Percentiles rank a stretch among this genome's conserved stretches.
Evolutionary conservation across 2,329 filamentous ascomycete genomes (phyloP).

Genomic region (Talaromyces sp.): DNA sequence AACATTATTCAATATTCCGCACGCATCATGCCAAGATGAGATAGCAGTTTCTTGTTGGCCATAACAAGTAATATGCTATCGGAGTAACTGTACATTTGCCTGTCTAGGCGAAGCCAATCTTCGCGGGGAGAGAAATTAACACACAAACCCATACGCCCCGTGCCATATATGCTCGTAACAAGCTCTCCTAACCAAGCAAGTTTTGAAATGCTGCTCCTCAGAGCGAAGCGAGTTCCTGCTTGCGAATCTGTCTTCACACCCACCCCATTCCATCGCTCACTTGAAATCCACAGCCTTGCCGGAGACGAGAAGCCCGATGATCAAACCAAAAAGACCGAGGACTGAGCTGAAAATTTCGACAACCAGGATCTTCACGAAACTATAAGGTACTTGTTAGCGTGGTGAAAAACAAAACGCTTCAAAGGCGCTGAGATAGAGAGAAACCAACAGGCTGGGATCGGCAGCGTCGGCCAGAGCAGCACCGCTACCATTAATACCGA

Average conservation of each 20-base stretch:
- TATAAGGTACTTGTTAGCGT: constrained; percentile 30
- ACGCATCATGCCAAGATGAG: background rate
- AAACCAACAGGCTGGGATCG: constrained; percentile 74
- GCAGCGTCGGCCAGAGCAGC: constrained; percentile 94
- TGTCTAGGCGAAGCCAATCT: constrained; percentile 15
- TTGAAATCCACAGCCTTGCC: constrained; percentile 73
- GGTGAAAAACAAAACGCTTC: background rate
- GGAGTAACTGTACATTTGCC: constrained; percentile 17
- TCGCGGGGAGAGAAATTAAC: constrained; percentile 16
- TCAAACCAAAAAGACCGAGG: constrained; percentile 90
- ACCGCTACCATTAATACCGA: constrained; percentile 96
- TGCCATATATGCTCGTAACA: constrained; percentile 31
- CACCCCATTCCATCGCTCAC: constrained; percentile 12
- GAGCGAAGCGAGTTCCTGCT: constrained; percentile 10
- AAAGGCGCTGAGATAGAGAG: background rate
- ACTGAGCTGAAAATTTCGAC: constrained; percentile 99
- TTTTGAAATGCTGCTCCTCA: constrained; percentile 18
- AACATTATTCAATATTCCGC: too few species aligned
- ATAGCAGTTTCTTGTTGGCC: background rate
- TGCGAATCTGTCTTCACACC: background rate
- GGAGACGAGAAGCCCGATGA: constrained; percentile 84
- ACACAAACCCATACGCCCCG: constrained; percentile 31
- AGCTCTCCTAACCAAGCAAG: constrained; percentile 6
- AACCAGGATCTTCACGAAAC: constrained; percentile 97
- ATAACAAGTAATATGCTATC: background rate